Evolutionary conservation across 2,329 filamentous ascomycete genomes (phyloP), one percentile per base, ranked within the genome.

Genomic region (Dactylonectria estremocensis): DNA sequence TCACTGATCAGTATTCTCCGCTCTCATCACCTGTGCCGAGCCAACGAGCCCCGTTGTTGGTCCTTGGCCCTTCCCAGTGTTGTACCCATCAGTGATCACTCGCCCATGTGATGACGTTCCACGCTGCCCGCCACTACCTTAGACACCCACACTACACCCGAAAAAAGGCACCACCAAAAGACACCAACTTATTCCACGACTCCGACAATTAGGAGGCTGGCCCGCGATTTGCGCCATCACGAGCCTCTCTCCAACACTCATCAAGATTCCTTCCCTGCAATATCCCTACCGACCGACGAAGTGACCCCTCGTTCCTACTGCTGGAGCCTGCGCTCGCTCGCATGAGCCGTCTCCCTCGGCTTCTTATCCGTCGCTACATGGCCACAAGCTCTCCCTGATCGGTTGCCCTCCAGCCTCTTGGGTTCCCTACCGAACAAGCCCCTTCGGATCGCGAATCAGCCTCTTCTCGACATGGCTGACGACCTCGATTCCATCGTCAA

Each of bases 401-500:
- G 67, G 72, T 74, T 75, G 71, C 69, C 61, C 61, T 68, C 67
- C 71, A 72, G 74, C 71, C 71, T 67, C 54, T 48, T 65, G 57
- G 56, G 66, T 52, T 22, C 16, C 57, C 43, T 65, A 46, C 60
- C 57, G 49, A 67, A 46, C 56, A 43, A 61, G 50, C 45, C 48
- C 52, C 22, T 43, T 49, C 49, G 18, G 22, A 14, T 48, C 35
- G 45, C 50, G 46, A 43, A 43, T 53, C 43, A 50, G 40, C 18
- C 11, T 13, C 50, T 43, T 54, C 53, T 43, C 67, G 65, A 63
- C 60, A 92, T 92, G 90, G 85, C 89, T 74, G 88, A 91, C 78
- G 85, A 89, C 69, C 87, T 97, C 78, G 95, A 98, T 83, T 94
- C 95, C 77, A 89, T 97, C 77, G 94, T 98, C 83, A 98, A 98